phyloP scores from a whole-genome alignment of 1,139 yeast genomes.

The Arxiozyma slooffiae region DNA sequence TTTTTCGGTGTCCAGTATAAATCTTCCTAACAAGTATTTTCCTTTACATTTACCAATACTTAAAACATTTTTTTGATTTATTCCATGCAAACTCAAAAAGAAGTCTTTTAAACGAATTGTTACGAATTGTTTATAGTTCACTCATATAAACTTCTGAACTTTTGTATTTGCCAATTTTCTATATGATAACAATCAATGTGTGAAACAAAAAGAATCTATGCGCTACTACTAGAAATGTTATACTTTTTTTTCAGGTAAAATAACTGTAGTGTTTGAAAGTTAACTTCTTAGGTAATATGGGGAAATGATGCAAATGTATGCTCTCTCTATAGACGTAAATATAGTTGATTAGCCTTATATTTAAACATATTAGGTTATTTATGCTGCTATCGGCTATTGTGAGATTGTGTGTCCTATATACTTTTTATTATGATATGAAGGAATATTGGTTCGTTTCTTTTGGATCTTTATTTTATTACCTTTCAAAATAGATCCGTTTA shows the following conservation, averaged over 20 bases:
- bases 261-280: no score
- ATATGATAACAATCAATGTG: no score
- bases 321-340: no score
- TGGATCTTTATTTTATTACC: conserved; percentile 50
- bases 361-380: no score
- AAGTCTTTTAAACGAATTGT: neutral
- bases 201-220: neutral
- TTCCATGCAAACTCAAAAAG: neutral
- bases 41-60: neutral
- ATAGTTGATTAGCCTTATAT: no score
- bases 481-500: conserved; percentile 43
- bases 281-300: neutral
- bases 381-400: neutral
- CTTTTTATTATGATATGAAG: conserved; percentile 34
- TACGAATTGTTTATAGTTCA: neutral
- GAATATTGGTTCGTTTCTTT: conserved; percentile 60
- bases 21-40: no score
- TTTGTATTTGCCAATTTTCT: no score
- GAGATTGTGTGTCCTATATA: neutral
- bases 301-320: neutral
- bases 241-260: no score
- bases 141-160: neutral
- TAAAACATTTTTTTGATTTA: neutral
- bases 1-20: no score
- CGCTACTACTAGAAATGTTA: neutral